These are phyloP conservation scores for Phytophthora quininea DNA, from an alignment of 352 stramenopile species.

Conservation along the genomic window DNA sequence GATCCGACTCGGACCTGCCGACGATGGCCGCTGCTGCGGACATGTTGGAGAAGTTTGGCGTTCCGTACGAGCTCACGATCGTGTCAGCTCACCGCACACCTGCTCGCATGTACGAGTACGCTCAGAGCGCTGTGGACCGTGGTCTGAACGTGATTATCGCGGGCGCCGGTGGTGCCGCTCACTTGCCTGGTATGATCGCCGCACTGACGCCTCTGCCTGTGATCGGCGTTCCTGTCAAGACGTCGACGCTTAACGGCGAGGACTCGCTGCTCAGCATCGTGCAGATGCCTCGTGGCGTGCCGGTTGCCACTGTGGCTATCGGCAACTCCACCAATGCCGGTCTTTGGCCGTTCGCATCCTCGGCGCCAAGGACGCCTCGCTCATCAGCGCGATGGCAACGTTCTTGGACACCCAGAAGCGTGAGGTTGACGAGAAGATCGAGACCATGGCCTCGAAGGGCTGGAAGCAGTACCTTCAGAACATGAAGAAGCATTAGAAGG, in stretches of 20 bases:
- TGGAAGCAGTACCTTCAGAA: slow-evolving; percentile 92
- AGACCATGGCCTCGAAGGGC: slow-evolving; percentile 84
- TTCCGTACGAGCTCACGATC: slow-evolving; percentile 98
- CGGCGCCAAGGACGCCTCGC: slow-evolving; percentile 64
- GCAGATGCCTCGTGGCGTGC: slow-evolving; percentile 98
- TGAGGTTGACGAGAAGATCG: slow-evolving; percentile 94
- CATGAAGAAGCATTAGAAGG: slow-evolving; percentile 55
- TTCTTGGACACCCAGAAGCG: slow-evolving; percentile 93
- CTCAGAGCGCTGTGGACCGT: slow-evolving; percentile 83
- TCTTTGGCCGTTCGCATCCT: slow-evolving; percentile 97
- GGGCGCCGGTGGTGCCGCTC: slow-evolving; percentile 96
- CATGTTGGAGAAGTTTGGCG: slow-evolving; percentile 95
- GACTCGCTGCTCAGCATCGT: slow-evolving; percentile 99
- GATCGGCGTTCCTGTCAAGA: slow-evolving; percentile 98
- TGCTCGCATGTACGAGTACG: slow-evolving; percentile 96
- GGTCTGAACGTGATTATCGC: slow-evolving; percentile 95
- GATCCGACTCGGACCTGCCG: slow-evolving; percentile 96
- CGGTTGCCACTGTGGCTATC: slow-evolving; percentile 98
- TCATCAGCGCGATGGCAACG: slow-evolving; percentile 89
- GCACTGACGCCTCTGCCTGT: slow-evolving; percentile 89
- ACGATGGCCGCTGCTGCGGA: slow-evolving; percentile 96
- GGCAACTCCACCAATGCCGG: slow-evolving; percentile 98
- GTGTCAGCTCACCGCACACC: slow-evolving; percentile 98
- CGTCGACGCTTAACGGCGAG: slow-evolving; percentile 96
- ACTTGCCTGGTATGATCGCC: slow-evolving; percentile 96